Conservation (phyloP, 2,329 filamentous ascomycete species). For the Monilinia polystroma region DNA sequence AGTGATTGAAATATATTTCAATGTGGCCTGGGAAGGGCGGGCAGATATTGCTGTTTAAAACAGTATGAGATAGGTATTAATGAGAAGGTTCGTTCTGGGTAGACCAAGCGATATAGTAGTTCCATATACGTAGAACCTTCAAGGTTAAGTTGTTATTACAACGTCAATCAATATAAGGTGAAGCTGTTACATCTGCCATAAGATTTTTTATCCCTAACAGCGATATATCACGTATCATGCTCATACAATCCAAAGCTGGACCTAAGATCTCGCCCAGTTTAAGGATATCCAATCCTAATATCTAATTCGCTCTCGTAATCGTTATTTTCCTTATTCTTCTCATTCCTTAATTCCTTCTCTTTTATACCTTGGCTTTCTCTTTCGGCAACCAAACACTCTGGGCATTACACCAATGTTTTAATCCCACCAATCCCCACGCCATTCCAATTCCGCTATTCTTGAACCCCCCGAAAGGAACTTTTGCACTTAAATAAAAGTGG, state of each 20-base stretch:
- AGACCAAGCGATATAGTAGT: not conserved
- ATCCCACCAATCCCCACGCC: slow-evolving; percentile 28
- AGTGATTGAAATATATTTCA: not conserved
- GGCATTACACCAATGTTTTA: slow-evolving; percentile 21
- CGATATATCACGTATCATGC: too few relatives aligned
- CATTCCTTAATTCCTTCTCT: too few relatives aligned
- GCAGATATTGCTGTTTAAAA: not conserved
- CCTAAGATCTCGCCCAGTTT: not conserved
- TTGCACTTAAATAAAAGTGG: slow-evolving; percentile 48
- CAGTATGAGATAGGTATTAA: not conserved
- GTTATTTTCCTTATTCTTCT: not conserved
- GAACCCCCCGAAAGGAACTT: slow-evolving; percentile 42
- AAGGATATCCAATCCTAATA: not conserved
- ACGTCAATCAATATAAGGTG: too few relatives aligned
- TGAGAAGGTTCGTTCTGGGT: not conserved
- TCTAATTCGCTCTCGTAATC: not conserved
- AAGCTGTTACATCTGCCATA: too few relatives aligned
- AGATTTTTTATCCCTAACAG: too few relatives aligned
- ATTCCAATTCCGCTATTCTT: slow-evolving; percentile 40
- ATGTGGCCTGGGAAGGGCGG: not conserved
- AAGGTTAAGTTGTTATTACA: too few relatives aligned
- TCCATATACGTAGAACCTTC: too few relatives aligned
- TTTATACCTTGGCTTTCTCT: not conserved
- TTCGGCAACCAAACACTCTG: slow-evolving; percentile 22
- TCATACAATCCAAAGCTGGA: not conserved